Evolutionary conservation across 1,284 basidiomycete genomes (phyloP).

Genomic region (Cutaneotrichosporon sp.): DNA sequence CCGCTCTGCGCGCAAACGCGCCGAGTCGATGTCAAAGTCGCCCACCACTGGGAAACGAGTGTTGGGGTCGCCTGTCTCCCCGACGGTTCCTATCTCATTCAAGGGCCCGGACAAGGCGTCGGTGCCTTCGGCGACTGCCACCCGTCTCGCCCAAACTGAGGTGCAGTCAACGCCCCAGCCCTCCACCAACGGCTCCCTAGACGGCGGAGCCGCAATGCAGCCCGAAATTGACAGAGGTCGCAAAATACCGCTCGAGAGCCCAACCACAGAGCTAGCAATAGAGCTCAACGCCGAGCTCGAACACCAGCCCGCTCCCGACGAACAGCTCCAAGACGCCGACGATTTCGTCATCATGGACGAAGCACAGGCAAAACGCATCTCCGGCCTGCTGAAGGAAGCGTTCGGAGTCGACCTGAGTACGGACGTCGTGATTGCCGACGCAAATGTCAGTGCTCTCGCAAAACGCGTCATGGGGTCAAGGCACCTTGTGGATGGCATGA

Average conservation of each 20-base stretch:
- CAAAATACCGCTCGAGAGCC: background rate
- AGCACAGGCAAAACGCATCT: slow-evolving; percentile 81
- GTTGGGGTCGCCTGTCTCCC: background rate
- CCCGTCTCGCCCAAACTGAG: background rate
- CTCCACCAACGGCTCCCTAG: background rate
- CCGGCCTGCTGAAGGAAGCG: slow-evolving; percentile 66
- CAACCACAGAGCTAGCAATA: background rate
- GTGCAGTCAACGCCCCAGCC: background rate
- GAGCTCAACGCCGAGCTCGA: slow-evolving; percentile 12
- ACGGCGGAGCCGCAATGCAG: background rate
- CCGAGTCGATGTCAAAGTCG: slow-evolving; percentile 1
- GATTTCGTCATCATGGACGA: slow-evolving; percentile 94
- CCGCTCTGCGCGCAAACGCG: slow-evolving; percentile 50
- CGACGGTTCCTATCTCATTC: background rate
- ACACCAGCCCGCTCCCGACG: slow-evolving; percentile 6
- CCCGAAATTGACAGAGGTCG: background rate
- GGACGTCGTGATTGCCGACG: slow-evolving; percentile 88
- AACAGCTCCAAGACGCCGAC: slow-evolving; percentile 60
- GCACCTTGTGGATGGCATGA: slow-evolving; percentile 47
- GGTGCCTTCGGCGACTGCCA: background rate
- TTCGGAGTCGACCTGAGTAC: slow-evolving; percentile 83
- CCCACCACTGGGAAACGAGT: background rate
- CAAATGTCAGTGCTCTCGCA: slow-evolving; percentile 76
- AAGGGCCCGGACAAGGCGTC: background rate
- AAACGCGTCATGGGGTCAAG: slow-evolving; percentile 77